A percentile compares a stretch with the other conserved stretches of the same genome.
These are phyloP conservation scores for Sphaerobolus stellatus DNA, from an alignment of 1,284 basidiomycete species.

Conservation along the genomic window DNA sequence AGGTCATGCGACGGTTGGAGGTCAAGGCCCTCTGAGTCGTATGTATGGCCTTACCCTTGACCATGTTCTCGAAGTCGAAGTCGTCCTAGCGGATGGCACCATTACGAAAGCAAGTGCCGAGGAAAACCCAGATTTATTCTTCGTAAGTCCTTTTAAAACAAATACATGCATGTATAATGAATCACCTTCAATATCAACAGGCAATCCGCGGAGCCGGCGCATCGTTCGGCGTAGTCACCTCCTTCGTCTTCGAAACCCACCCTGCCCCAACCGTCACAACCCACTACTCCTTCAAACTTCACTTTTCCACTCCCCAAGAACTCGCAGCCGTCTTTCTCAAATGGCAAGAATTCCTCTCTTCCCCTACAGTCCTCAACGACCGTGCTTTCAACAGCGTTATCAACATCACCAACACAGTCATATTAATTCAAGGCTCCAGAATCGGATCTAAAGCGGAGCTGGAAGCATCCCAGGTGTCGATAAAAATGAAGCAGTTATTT, in stretches of 20 bases:
- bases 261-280: neutral
- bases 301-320: neutral
- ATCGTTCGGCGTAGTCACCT: conserved; percentile 41
- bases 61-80: conserved; percentile 39
- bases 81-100: conserved; percentile 37
- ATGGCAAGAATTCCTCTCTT: conserved; percentile 4
- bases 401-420: neutral
- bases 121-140: conserved; percentile 23
- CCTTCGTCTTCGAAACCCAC: conserved; percentile 1
- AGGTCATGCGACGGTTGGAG: conserved; percentile 6
- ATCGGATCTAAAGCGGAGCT: neutral
- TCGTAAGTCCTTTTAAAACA: neutral
- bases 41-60: conserved; percentile 45
- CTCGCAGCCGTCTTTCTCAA: conserved; percentile 5
- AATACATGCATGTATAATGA: neutral
- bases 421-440: conserved; percentile 3
- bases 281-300: conserved; percentile 1
- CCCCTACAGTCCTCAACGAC: conserved; percentile 2
- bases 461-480: neutral
- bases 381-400: conserved; percentile 1
- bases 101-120: conserved; percentile 33
- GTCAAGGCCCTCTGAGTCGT: conserved; percentile 41
- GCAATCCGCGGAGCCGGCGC: conserved; percentile 43
- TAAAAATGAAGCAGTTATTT: neutral
- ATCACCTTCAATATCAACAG: neutral